Percentiles rank a stretch among this genome's conserved stretches.
These are phyloP conservation scores for Penicillium brevicompactum DNA, from an alignment of 2,329 filamentous ascomycete genomes.

Conservation along the genomic window DNA sequence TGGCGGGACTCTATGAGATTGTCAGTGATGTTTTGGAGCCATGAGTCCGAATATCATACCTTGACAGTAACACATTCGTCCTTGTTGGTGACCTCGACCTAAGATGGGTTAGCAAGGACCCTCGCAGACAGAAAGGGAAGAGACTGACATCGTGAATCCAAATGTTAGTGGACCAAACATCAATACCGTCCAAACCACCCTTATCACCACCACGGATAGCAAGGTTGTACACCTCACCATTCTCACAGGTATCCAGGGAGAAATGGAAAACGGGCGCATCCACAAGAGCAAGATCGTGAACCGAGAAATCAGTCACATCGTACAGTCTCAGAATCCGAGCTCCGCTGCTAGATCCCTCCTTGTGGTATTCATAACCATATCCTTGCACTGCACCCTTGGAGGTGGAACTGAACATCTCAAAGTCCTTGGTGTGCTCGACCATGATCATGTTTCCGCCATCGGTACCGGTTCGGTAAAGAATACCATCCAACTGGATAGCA, in stretches of 20 bases:
- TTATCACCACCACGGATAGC: slow-evolving; percentile 55
- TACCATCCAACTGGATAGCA: slow-evolving; percentile 57
- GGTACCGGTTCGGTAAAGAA: slow-evolving; percentile 55
- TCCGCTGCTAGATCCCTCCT: slow-evolving; percentile 42
- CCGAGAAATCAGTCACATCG: slow-evolving; percentile 50
- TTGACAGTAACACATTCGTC: slow-evolving; percentile 64
- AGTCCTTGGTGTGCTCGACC: slow-evolving; percentile 53
- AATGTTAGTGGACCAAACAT: slow-evolving; percentile 58
- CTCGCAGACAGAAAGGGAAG: neutral
- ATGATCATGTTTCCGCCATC: slow-evolving; percentile 57
- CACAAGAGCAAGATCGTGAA: slow-evolving; percentile 53
- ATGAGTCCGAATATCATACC: slow-evolving; percentile 21
- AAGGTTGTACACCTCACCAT: slow-evolving; percentile 60
- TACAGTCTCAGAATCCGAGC: slow-evolving; percentile 51
- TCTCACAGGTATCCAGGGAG: slow-evolving; percentile 52
- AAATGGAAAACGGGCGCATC: slow-evolving; percentile 57
- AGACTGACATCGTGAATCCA: slow-evolving; percentile 56
- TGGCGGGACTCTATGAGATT: slow-evolving; percentile 46
- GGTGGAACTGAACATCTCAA: slow-evolving; percentile 57
- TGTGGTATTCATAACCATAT: slow-evolving; percentile 53
- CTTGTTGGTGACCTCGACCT: slow-evolving; percentile 62
- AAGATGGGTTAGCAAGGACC: neutral
- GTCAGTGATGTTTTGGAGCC: neutral
- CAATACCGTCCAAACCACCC: slow-evolving; percentile 59
- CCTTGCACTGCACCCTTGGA: slow-evolving; percentile 57